A percentile compares a stretch with the other conserved stretches of the same genome.
These are phyloP conservation scores for Cercospora sp. DNA, from an alignment of 2,329 filamentous ascomycete genomes.

Conservation along the genomic window DNA sequence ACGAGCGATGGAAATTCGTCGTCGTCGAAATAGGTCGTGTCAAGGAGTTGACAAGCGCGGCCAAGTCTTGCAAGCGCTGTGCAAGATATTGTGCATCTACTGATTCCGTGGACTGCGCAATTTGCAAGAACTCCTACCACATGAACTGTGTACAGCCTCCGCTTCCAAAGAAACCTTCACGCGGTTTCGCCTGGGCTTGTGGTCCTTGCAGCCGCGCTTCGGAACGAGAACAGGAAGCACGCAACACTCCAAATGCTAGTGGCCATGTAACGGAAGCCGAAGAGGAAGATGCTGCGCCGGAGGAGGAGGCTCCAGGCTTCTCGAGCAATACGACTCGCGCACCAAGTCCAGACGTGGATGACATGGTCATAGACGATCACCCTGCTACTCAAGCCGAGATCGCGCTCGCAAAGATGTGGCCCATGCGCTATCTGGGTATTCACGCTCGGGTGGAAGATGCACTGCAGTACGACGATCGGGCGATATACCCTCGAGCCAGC, in stretches of 20 bases:
- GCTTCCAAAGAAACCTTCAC: slow-evolving; percentile 89
- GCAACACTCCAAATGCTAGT: slow-evolving; percentile 74
- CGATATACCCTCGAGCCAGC: slow-evolving; percentile 90
- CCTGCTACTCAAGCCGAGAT: slow-evolving; percentile 80
- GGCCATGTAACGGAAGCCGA: slow-evolving; percentile 55
- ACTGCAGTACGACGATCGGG: slow-evolving; percentile 89
- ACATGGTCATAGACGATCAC: slow-evolving; percentile 58
- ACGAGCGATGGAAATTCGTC: slow-evolving; percentile 95
- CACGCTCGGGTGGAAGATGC: slow-evolving; percentile 95
- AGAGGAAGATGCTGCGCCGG: slow-evolving; percentile 64
- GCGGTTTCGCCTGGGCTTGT: slow-evolving; percentile 97
- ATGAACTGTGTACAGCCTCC: slow-evolving; percentile 97
- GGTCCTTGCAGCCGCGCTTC: slow-evolving; percentile 94
- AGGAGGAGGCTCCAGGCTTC: slow-evolving; percentile 63
- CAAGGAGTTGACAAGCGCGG: slow-evolving; percentile 92
- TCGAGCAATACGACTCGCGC: slow-evolving; percentile 64
- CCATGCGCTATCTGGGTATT: slow-evolving; percentile 90
- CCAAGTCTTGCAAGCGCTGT: slow-evolving; percentile 95
- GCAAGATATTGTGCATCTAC: slow-evolving; percentile 87
- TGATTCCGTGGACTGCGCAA: slow-evolving; percentile 95
- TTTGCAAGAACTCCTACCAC: slow-evolving; percentile 93
- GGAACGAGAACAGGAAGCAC: slow-evolving; percentile 85
- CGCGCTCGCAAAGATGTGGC: slow-evolving; percentile 91
- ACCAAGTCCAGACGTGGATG: slow-evolving; percentile 47
- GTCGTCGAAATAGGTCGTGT: slow-evolving; percentile 89